Evolutionary conservation across 2,329 filamentous ascomycete species (phyloP).

Genomic region (Beauveria sp.): DNA sequence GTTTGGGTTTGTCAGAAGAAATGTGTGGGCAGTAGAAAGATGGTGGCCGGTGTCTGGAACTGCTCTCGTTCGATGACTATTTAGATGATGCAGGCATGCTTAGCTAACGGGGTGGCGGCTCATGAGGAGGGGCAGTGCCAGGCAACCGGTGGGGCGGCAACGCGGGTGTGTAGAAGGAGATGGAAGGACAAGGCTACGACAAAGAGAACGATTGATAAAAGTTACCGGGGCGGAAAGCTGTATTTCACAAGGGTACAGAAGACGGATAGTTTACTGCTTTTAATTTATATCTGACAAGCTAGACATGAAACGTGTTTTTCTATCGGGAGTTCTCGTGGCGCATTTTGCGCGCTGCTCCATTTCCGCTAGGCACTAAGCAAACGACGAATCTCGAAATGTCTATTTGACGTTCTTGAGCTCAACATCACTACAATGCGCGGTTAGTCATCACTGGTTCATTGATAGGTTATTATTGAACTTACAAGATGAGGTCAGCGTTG

Average conservation of each 20-base stretch:
- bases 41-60: not conserved
- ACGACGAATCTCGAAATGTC: slow-evolving; percentile 7
- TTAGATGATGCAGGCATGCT: not conserved
- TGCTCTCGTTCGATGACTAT: not conserved
- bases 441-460: not conserved
- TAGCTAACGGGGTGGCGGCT: slow-evolving; percentile 5
- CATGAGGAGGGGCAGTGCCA: slow-evolving; percentile 11
- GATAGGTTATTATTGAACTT: slow-evolving; percentile 32
- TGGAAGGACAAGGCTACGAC: not conserved
- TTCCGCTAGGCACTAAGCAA: not conserved
- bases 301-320: not conserved
- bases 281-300: not conserved
- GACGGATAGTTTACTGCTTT: not conserved
- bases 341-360: slow-evolving; percentile 4
- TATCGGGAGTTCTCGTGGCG: not conserved
- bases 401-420: slow-evolving; percentile 57
- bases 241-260: not conserved
- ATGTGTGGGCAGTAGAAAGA: not conserved
- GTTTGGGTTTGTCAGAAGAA: not conserved
- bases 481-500: slow-evolving; percentile 76
- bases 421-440: slow-evolving; percentile 47
- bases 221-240: too few species aligned
- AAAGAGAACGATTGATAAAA: not conserved
- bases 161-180: slow-evolving; percentile 5
- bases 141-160: slow-evolving; percentile 9